phyloP scores from a whole-genome alignment of 2,329 filamentous ascomycete genomes.

The Alternaria arbusti region DNA sequence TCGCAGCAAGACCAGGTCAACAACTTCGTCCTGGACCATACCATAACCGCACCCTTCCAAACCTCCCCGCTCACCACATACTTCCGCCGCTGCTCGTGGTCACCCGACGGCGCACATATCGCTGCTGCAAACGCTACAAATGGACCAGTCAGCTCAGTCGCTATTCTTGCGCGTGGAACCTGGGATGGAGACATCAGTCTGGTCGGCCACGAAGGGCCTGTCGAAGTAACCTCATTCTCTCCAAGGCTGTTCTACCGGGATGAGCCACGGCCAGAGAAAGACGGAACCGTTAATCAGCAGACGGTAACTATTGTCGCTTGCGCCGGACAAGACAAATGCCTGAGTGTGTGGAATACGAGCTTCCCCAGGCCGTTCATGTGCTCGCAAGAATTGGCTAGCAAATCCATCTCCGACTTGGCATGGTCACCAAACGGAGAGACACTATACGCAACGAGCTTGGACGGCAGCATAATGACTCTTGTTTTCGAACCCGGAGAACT shows the following conservation, averaged over 20 bases:
- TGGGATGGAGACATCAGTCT: slow-evolving; percentile 98
- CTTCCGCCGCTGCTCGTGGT: slow-evolving; percentile 96
- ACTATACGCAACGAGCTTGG: slow-evolving; percentile 84
- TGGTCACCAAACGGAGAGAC: slow-evolving; percentile 93
- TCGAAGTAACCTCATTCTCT: slow-evolving; percentile 97
- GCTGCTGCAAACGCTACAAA: slow-evolving; percentile 97
- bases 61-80: slow-evolving; percentile 96
- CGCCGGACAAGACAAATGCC: slow-evolving; percentile 92
- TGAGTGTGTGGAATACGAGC: slow-evolving; percentile 98
- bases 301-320: slow-evolving; percentile 94
- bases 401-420: slow-evolving; percentile 91
- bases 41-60: slow-evolving; percentile 84
- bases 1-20: slow-evolving; percentile 94
- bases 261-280: slow-evolving; percentile 61
- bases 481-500: slow-evolving; percentile 87
- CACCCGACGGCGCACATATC: slow-evolving; percentile 94
- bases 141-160: slow-evolving; percentile 94
- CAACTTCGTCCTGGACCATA: slow-evolving; percentile 95
- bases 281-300: slow-evolving; percentile 53
- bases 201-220: slow-evolving; percentile 95
- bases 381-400: slow-evolving; percentile 83
- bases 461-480: slow-evolving; percentile 83
- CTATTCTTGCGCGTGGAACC: slow-evolving; percentile 87
- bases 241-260: slow-evolving; percentile 83
- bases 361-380: slow-evolving; percentile 90